Percentiles rank a stretch among this genome's conserved stretches.
These are phyloP conservation scores for Penicillium desertorum DNA, from an alignment of 495 filamentous ascomycete species.

Conservation along the genomic window DNA sequence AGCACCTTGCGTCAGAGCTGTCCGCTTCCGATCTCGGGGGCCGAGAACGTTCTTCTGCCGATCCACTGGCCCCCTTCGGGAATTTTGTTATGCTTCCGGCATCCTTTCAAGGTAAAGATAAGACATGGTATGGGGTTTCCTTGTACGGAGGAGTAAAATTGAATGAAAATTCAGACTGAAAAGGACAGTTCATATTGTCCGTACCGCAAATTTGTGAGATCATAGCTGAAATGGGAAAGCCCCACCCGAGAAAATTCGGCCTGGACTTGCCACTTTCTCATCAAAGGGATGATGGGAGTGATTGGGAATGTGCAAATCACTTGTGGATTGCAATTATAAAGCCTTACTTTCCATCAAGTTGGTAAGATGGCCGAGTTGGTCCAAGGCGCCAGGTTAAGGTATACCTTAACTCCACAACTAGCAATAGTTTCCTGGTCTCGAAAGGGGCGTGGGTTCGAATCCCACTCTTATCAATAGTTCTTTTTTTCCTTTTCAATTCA, in stretches of 20 bases:
- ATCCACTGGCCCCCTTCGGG: background rate
- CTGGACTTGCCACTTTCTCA: slow-evolving; percentile 1
- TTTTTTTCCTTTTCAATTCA: too few species aligned
- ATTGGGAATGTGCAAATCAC: background rate
- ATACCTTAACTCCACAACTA: slow-evolving; percentile 24
- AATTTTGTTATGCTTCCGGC: background rate
- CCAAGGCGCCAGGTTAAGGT: slow-evolving; percentile 38
- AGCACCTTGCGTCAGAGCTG: slow-evolving; percentile 1
- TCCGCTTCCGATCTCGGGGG: slow-evolving; percentile 3
- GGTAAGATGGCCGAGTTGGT: slow-evolving; percentile 37
- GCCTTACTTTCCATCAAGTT: background rate
- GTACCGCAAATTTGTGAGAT: background rate
- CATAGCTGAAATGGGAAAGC: slow-evolving; percentile 2
- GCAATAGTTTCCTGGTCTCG: slow-evolving; percentile 13
- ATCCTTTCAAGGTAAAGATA: background rate
- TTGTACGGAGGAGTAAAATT: background rate
- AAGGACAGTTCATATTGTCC: background rate
- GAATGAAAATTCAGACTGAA: background rate
- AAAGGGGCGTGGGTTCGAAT: slow-evolving; percentile 39
- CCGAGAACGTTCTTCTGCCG: slow-evolving; percentile 3
- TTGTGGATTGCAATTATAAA: too few species aligned
- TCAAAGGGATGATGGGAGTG: background rate
- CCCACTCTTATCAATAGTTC: slow-evolving; percentile 38
- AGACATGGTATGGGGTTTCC: background rate
- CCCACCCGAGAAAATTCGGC: slow-evolving; percentile 5